Base-by-base conservation (phyloP, 371 early-diverging fungal genomes). In the Apophysomyces elegans region DNA sequence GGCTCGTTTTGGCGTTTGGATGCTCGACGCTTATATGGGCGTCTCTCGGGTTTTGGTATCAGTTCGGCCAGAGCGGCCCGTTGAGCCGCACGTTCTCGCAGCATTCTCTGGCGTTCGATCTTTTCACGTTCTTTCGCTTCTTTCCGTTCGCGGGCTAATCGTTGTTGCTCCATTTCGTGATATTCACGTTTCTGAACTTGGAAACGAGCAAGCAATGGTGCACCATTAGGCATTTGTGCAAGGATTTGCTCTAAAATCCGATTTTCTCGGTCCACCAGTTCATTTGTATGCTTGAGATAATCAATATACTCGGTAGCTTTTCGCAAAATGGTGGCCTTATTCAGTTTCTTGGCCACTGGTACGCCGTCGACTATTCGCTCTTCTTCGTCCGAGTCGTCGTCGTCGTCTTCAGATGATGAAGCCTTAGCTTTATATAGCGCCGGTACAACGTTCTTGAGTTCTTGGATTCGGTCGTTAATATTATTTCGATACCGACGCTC, bases 401-500 rank as follows among this genome's bases (percentile, higher is more conserved):
- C 84, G n/a, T 78, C 78, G 18, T 70, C 71, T 39, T 80, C 86
- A 12, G 66, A 72, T 1, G 61, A 63, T 13, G 73, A 66, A 57
- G 80, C 73, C 63, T 83, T 81, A 61, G 74, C 79, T 78, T 84
- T 64, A 76, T 74, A 74, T 26, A 95, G 81, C 0, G 94, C 94
- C 5, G 96, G 95, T 1, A 96, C 92, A 1, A 91, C 88, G 61
- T 84, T 83, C 63, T 89, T 88, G 12, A 96, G 81, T 39, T 95
- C 93, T 44, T 84, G 76, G 57, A 96, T 95, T 58, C 95, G 87
- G 68, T 94, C 91, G 78, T 96, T 95, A 67, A 96, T 92, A 73
- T 94, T 96, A 77, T 93, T 94, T 66, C 96, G 86, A 76, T 95
- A 94, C 43, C 93, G 84, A 16, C 91, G 86, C 72, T 96, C 96